Evolutionary conservation across 352 stramenopile genomes (phyloP).

Genomic region (Phytophthora fragariaefolia): DNA sequence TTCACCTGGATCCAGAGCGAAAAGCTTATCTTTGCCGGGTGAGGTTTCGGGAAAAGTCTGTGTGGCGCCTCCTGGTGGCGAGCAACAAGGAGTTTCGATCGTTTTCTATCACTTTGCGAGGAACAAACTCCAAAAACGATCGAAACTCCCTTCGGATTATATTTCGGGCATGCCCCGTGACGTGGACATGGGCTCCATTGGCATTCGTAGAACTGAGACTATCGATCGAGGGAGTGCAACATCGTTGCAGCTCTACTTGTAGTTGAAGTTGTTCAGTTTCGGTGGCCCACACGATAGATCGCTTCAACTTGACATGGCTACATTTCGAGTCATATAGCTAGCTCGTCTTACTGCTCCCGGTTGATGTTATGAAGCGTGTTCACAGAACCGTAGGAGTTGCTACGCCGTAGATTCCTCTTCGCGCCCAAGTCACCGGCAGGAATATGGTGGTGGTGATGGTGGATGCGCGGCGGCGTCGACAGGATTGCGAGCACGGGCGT

Average conservation of each 20-base stretch:
- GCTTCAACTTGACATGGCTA: conserved; percentile 17
- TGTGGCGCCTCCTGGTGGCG: conserved; percentile 7
- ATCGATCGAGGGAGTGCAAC: conserved; percentile 4
- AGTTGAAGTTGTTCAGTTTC: conserved; percentile 25
- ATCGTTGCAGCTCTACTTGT: neutral
- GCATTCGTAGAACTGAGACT: conserved; percentile 25
- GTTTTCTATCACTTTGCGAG: conserved; percentile 20
- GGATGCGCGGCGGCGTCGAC: conserved; percentile 57
- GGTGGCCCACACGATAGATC: conserved; percentile 15
- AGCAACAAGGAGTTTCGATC: conserved; percentile 19
- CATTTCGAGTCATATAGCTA: conserved; percentile 9
- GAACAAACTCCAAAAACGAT: conserved; percentile 23
- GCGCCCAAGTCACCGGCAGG: conserved; percentile 1
- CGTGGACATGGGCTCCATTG: conserved; percentile 20
- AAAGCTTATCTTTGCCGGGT: conserved; percentile 8
- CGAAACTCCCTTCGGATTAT: too few relatives aligned
- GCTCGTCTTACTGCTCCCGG: conserved; percentile 25
- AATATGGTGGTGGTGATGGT: conserved; percentile 36
- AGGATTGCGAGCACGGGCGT: conserved; percentile 68
- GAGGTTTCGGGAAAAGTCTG: conserved; percentile 15
- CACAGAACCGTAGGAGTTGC: conserved; percentile 35
- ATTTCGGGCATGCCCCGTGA: conserved; percentile 21
- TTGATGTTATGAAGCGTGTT: conserved; percentile 24
- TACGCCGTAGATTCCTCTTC: conserved; percentile 18
- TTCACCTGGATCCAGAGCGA: neutral